Evolutionary conservation across 2,329 filamentous ascomycete species (phyloP).

Genomic region (Lecanicillium sp.): DNA sequence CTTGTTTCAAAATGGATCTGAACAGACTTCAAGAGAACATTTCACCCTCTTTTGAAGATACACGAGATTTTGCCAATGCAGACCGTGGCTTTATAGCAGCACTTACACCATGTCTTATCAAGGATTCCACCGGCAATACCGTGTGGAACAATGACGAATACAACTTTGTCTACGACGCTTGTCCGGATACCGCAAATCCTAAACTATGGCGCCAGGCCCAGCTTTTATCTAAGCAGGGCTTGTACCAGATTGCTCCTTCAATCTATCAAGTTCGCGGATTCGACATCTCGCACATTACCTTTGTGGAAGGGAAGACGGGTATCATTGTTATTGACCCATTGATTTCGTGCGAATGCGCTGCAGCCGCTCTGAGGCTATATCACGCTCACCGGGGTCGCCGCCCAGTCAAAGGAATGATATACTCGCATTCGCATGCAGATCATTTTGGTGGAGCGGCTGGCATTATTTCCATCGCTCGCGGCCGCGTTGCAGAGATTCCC

Average conservation of each 20-base stretch:
- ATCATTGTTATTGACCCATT: conserved; percentile 31
- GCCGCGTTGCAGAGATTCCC: conserved; percentile 13
- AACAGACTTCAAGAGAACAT: too few relatives aligned
- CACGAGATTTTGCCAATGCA: conserved; percentile 11
- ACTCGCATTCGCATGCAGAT: conserved; percentile 31
- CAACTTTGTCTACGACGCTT: conserved; percentile 9
- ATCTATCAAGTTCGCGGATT: conserved; percentile 32
- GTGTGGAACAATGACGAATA: conserved; percentile 22
- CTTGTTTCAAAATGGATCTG: too few relatives aligned
- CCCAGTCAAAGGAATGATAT: conserved; percentile 26
- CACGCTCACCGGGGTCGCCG: conserved; percentile 15
- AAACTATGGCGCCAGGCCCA: conserved; percentile 12
- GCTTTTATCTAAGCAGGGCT: conserved; percentile 15
- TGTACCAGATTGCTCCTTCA: conserved; percentile 24
- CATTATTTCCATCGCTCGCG: background rate
- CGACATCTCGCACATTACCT: conserved; percentile 31
- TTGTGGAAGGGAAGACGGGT: conserved; percentile 26
- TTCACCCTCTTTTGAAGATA: too few relatives aligned
- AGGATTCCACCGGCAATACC: conserved; percentile 7
- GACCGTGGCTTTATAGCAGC: conserved; percentile 10
- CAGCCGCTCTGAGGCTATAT: conserved; percentile 25
- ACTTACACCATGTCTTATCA: conserved; percentile 4
- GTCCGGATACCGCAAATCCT: conserved; percentile 9
- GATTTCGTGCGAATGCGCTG: conserved; percentile 25
- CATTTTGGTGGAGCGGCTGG: conserved; percentile 23